Conservation (phyloP, 352 stramenopile species). For the Phytophthora cajani region DNA sequence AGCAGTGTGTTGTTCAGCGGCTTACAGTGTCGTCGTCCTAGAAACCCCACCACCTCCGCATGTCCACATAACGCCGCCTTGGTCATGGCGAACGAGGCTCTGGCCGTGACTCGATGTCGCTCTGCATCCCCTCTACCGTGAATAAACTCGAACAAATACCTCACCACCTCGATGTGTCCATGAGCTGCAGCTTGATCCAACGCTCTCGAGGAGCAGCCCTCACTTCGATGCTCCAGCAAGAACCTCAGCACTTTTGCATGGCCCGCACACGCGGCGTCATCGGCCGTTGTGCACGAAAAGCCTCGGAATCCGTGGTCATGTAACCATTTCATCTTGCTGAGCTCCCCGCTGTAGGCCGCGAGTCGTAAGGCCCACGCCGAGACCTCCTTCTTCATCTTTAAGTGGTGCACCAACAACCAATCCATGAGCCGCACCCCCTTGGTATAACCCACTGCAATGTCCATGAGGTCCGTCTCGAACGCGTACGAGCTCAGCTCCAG, state of each 20-base stretch:
- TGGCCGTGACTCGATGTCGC: conserved; percentile 22
- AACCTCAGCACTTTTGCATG: conserved; percentile 53
- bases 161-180: conserved; percentile 55
- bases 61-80: conserved; percentile 37
- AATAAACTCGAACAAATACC: conserved; percentile 48
- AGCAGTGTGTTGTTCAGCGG: conserved; percentile 36
- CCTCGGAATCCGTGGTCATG: conserved; percentile 33
- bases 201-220: conserved; percentile 47
- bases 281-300: conserved; percentile 31
- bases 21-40: conserved; percentile 29
- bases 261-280: conserved; percentile 37
- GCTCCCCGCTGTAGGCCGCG: conserved; percentile 33
- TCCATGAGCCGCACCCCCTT: conserved; percentile 31
- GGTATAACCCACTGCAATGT: conserved; percentile 38
- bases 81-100: conserved; percentile 40
- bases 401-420: conserved; percentile 28
- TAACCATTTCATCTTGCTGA: conserved; percentile 40
- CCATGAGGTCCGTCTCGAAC: conserved; percentile 38
- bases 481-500: conserved; percentile 25
- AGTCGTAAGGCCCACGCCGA: conserved; percentile 36
- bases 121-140: conserved; percentile 12
- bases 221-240: conserved; percentile 43
- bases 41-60: conserved; percentile 29
- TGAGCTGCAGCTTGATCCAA: conserved; percentile 62
- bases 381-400: conserved; percentile 12